Evolutionary conservation across 352 stramenopile species (phyloP).

Genomic region (Globisporangium spiculum): DNA sequence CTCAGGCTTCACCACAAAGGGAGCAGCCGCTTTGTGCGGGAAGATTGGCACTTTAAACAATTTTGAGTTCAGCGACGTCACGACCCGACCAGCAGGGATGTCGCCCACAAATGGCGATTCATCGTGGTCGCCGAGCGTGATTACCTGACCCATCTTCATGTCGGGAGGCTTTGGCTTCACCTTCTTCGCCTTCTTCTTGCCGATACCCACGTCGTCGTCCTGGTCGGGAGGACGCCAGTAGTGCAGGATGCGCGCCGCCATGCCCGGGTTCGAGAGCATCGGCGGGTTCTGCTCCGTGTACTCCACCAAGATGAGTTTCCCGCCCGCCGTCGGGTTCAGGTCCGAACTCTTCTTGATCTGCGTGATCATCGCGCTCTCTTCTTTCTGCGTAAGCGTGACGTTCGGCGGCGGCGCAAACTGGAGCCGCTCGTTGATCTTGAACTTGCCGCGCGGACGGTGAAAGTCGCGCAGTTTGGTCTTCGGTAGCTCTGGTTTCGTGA

Average conservation of each 20-base stretch:
- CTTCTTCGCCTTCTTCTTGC: conserved; percentile 79
- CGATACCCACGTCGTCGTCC: conserved; percentile 35
- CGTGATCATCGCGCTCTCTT: conserved; percentile 73
- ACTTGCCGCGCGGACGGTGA: conserved; percentile 78
- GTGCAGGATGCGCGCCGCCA: conserved; percentile 81
- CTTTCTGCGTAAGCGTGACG: conserved; percentile 38
- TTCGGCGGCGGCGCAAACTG: conserved; percentile 44
- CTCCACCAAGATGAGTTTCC: conserved; percentile 80
- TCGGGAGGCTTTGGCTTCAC: conserved; percentile 63
- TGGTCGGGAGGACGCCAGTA: conserved; percentile 78
- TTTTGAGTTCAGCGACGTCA: conserved; percentile 82
- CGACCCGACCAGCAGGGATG: conserved; percentile 66
- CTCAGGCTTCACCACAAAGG: conserved; percentile 42
- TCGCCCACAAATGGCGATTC: conserved; percentile 83
- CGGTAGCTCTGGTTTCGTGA: conserved; percentile 82
- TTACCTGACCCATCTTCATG: conserved; percentile 81
- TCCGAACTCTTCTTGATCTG: conserved; percentile 89
- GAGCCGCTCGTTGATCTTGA: conserved; percentile 84
- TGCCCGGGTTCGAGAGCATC: conserved; percentile 79
- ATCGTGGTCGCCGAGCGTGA: conserved; percentile 75
- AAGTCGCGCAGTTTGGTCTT: conserved; percentile 82
- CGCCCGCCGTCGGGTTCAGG: conserved; percentile 66
- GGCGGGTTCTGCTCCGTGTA: conserved; percentile 83
- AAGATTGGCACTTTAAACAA: conserved; percentile 86
- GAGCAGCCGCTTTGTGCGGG: conserved; percentile 52